Base-by-base conservation (phyloP, 805 yeast species). In the Saccharomycopsis selenospora region DNA sequence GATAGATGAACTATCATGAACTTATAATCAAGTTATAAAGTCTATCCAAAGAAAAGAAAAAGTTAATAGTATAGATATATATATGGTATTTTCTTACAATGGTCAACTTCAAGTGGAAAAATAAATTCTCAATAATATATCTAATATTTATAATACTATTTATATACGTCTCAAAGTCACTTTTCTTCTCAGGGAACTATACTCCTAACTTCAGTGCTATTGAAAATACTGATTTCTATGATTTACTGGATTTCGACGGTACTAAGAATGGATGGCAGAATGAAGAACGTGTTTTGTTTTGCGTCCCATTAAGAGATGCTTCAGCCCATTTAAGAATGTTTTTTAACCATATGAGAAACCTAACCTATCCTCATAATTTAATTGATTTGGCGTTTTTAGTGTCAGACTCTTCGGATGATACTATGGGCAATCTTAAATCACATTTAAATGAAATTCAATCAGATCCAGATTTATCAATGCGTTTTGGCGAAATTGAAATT, bases 301-400 rank as follows among this genome's bases (percentile, higher is more conserved):
- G 91, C 56, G 95, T 90, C 8, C 97, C 97, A 4, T 71, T 89
- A 56, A 78, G 97, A 68, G 96, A 90, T 63, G 97, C 97, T 1
- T 85, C 90, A 2, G 77, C 82, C 17, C 96, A 88, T 69, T 70
- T 89, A 62, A 91, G 93, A 38, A 81, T 88, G 86, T 87, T 90
- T 59, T 90, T 89, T 61, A 75, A 79, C 27, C 95, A 89, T 65
- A 73, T 90, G 82, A 70, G 67, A 47, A 81, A 82, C 62, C 70
- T 89, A 63, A 79, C 95, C 1, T 89, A 89, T 64, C 96, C 95
- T 17, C 97, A 89, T 64, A 77, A 82, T 59, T 71, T 86, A 47
- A 82, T 89, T 45, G 97, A 89, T 61, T 72, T 72, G 62, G 77
- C 96, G 18, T 91, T 91, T 60, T 66, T 91, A 59, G 95, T 91